Percentiles rank a stretch among this genome's conserved stretches.
phyloP scores from a whole-genome alignment of 176 grass and related monocot genomes.

The Eleusine coracana region DNA sequence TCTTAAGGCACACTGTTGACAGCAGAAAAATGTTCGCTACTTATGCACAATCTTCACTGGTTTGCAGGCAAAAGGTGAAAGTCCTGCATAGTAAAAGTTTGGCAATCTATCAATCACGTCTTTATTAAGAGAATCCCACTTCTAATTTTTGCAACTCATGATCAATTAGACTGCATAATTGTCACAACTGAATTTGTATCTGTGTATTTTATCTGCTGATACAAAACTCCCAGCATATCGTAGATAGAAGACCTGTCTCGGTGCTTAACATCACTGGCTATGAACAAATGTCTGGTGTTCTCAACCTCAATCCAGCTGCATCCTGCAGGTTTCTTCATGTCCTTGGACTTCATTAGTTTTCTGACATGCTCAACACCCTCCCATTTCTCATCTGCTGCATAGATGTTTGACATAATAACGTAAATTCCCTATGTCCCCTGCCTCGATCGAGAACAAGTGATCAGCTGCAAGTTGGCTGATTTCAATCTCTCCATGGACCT shows the following conservation, averaged over 20 bases:
- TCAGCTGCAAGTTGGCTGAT: conserved; percentile 54
- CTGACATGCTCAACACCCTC: conserved; percentile 65
- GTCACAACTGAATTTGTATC: not conserved
- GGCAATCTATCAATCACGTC: conserved; percentile 7
- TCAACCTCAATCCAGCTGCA: conserved; percentile 74
- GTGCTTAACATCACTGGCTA: conserved; percentile 56
- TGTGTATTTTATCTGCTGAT: conserved; percentile 59
- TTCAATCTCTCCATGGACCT: conserved; percentile 56
- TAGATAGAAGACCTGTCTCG: conserved; percentile 50
- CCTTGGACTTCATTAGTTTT: conserved; percentile 64
- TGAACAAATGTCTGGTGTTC: conserved; percentile 59
- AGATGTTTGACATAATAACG: conserved; percentile 75
- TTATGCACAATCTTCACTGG: not conserved
- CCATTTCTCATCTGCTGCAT: conserved; percentile 71
- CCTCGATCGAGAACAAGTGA: conserved; percentile 54
- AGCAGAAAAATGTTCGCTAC: not conserved
- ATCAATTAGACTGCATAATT: not conserved
- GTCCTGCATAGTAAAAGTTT: not conserved
- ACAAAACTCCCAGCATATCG: conserved; percentile 48
- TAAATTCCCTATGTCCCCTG: conserved; percentile 60
- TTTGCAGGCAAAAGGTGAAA: not conserved
- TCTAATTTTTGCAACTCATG: conserved; percentile 1
- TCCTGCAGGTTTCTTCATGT: conserved; percentile 79
- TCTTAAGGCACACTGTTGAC: not conserved
- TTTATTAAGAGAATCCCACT: not conserved